Conservation (phyloP, 208 protist species). For the Naegleria lovaniensis region DNA sequence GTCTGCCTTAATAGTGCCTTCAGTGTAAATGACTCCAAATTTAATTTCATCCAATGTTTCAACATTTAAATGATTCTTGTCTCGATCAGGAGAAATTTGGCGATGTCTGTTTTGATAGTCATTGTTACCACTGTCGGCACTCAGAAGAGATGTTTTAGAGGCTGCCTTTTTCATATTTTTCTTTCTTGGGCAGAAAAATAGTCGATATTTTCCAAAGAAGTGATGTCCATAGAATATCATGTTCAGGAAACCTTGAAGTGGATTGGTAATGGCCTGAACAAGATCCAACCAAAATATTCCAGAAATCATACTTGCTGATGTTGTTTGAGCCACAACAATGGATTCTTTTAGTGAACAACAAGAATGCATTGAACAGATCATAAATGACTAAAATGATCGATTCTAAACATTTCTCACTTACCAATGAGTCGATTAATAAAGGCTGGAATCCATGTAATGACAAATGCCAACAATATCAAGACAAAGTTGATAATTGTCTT, state of each 20-base stretch:
- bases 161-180: neutral
- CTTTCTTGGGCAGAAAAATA: neutral
- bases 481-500: neutral
- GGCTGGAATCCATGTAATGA: slow-evolving; percentile 20
- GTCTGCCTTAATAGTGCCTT: neutral
- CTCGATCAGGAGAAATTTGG: neutral
- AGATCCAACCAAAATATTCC: slow-evolving; percentile 11
- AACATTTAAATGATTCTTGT: neutral
- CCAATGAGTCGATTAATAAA: neutral
- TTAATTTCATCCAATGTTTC: neutral
- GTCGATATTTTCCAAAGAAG: neutral
- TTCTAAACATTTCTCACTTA: no score
- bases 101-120: neutral
- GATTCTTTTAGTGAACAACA: no score
- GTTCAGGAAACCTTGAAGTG: slow-evolving; percentile 7
- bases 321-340: neutral
- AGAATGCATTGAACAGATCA: no score
- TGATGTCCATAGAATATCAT: slow-evolving; percentile 17
- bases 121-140: neutral
- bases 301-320: neutral
- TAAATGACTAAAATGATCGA: no score
- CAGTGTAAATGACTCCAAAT: neutral
- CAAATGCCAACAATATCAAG: neutral
- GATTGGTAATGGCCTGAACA: slow-evolving; percentile 14
- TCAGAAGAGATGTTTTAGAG: neutral